phyloP scores from a whole-genome alignment of 257 asterid genomes.

The Przewalskia tangutica region DNA sequence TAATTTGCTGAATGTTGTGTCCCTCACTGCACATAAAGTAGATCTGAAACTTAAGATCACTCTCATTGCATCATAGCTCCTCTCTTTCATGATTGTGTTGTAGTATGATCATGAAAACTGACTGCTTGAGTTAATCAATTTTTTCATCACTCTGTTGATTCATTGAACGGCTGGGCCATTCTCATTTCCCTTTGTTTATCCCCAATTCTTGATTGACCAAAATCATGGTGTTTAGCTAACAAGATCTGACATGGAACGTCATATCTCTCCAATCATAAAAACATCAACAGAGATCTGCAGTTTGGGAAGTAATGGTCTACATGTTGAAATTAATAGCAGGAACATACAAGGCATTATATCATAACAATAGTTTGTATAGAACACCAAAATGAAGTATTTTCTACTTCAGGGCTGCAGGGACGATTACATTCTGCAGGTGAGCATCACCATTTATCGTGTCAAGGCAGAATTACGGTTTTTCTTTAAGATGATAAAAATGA shows the following conservation, averaged over 20 bases:
- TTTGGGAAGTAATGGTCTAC: background rate
- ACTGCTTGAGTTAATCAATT: background rate
- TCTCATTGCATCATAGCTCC: background rate
- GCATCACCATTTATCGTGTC: slow-evolving; percentile 1
- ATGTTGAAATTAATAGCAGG: background rate
- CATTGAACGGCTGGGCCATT: background rate
- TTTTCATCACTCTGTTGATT: background rate
- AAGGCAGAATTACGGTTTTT: background rate
- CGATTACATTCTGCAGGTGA: background rate
- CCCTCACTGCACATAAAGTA: background rate
- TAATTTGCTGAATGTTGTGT: background rate
- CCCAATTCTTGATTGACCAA: background rate
- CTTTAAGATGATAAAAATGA: background rate
- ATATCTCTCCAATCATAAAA: background rate
- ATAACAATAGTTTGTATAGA: background rate
- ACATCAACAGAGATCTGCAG: background rate
- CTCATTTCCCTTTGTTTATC: background rate
- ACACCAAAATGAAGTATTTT: background rate
- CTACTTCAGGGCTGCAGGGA: background rate
- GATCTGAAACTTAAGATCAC: background rate
- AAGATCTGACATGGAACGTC: background rate
- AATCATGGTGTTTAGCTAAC: background rate
- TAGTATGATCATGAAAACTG: background rate
- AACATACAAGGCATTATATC: background rate
- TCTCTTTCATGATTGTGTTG: background rate